Evolutionary conservation across 139 green algal genomes (phyloP).

Genomic region (Tetradesmus obliquus): DNA sequence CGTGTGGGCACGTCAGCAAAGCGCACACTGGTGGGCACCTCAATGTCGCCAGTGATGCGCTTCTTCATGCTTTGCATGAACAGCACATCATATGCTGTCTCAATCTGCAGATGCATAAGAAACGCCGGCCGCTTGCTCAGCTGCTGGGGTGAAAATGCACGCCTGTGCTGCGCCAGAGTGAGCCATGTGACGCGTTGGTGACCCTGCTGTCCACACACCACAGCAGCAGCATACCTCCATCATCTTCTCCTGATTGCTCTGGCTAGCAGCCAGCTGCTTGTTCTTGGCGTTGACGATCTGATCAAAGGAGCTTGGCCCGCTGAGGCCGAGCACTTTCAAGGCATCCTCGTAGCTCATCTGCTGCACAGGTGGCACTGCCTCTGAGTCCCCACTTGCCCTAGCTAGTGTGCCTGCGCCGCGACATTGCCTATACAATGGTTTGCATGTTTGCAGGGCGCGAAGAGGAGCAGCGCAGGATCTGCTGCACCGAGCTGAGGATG

Average conservation of each 20-base stretch:
- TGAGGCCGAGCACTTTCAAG: constrained; percentile 58
- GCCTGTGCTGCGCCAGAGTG: not conserved
- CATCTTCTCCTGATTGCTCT: constrained; percentile 43
- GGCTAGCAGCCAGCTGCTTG: constrained; percentile 49
- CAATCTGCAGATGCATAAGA: constrained; percentile 65
- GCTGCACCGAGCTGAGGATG: not conserved
- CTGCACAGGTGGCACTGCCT: constrained; percentile 11
- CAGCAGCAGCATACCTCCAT: constrained; percentile 37
- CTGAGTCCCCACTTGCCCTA: constrained; percentile 7
- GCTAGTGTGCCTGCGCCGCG: not conserved
- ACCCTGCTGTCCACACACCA: not conserved
- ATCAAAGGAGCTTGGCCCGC: constrained; percentile 53
- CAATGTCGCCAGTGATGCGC: constrained; percentile 65
- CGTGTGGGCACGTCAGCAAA: constrained; percentile 62
- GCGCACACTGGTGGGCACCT: constrained; percentile 63
- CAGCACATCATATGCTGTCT: constrained; percentile 81
- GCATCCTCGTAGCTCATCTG: not conserved
- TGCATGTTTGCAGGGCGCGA: not conserved
- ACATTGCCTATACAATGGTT: not conserved
- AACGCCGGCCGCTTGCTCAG: not conserved
- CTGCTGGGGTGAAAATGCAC: not conserved
- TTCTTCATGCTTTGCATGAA: constrained; percentile 84
- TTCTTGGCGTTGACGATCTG: constrained; percentile 74
- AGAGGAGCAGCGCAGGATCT: not conserved
- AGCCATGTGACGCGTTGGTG: not conserved